These are phyloP conservation scores for Crataegus laevigata DNA, from an alignment of 306 rosid genomes.

Conservation along the genomic window DNA sequence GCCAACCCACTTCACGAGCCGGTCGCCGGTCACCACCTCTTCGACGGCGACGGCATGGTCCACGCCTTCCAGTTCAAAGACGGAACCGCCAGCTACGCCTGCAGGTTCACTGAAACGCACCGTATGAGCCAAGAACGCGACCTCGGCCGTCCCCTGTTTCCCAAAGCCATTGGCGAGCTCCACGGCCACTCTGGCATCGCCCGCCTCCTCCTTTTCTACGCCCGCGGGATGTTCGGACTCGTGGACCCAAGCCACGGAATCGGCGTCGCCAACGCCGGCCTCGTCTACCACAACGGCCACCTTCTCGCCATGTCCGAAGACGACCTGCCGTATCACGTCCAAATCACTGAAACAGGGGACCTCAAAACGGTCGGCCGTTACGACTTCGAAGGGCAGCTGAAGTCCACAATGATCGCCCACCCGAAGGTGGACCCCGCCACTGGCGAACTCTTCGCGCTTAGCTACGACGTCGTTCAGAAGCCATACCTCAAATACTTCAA, in stretches of 20 bases:
- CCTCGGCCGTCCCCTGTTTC: conserved; percentile 71
- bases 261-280: conserved; percentile 96
- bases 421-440: conserved; percentile 70
- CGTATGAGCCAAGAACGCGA: conserved; percentile 60
- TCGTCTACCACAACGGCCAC: conserved; percentile 62
- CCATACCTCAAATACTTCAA: conserved; percentile 76
- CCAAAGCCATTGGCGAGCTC: conserved; percentile 93
- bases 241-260: conserved; percentile 66
- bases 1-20: conserved; percentile 90
- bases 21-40: conserved; percentile 81
- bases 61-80: conserved; percentile 59
- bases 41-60: conserved; percentile 98
- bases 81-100: conserved; percentile 55
- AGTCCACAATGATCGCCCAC: conserved; percentile 85
- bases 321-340: conserved; percentile 74
- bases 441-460: conserved; percentile 55
- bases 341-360: conserved; percentile 54
- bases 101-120: conserved; percentile 79
- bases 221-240: conserved; percentile 52
- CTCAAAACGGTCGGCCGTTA: conserved; percentile 66
- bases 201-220: conserved; percentile 61
- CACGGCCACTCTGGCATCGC: conserved; percentile 97
- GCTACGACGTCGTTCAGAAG: conserved; percentile 65
- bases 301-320: conserved; percentile 79
- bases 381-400: conserved; percentile 49